Evolutionary conservation across 495 filamentous ascomycete genomes (phyloP), one percentile per base, ranked within the genome.

Genomic region (Astrothelium subdiscretum): DNA sequence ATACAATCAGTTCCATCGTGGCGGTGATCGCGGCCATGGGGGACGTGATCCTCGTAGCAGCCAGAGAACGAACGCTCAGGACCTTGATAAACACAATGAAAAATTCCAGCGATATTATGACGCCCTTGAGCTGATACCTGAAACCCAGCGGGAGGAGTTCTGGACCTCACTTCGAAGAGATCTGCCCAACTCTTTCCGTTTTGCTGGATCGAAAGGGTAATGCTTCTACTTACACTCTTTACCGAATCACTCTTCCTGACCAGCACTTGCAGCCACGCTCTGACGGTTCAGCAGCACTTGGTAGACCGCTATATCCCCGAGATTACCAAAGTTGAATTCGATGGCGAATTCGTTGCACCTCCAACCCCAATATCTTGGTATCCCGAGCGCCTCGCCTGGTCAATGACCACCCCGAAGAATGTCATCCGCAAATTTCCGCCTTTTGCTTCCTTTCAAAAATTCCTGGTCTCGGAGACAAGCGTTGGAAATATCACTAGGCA

Each of bases 401-500:
- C 81, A 62, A 96, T 97, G 90, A 95, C 90, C 24, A 96, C 91
- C 6, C 90, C 94, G 20, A 97, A 97, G 78, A 87, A 94, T 63
- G 86, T 96, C 61, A 79, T 97, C 66, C 86, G 95, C 60, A 89
- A 89, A 64, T 95, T 94, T 72, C 82, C 87, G 5, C 95, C 95
- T 1, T 98, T 98, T 72, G 84, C 89, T 52, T 87, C 87, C 18
- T 97, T 98, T 74, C 94, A 98, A 74, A 95, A 94, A 71, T 98
- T 95, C 79, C 78, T 98, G n/a, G 94, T 98, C 26, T 92, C 91
- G 29, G 94, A 98, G 78, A 96, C 94, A 12, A 90, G 87, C 52
- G 89, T 96, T 59, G 94, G 94, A 69, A 98, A 97, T 70, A 97
- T 98, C 71, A 95, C 87, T 73, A 83, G 94, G 67, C 94, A 98